Conservation (phyloP, 495 filamentous ascomycete genomes). For the Massariosphaeria phaeospora region DNA sequence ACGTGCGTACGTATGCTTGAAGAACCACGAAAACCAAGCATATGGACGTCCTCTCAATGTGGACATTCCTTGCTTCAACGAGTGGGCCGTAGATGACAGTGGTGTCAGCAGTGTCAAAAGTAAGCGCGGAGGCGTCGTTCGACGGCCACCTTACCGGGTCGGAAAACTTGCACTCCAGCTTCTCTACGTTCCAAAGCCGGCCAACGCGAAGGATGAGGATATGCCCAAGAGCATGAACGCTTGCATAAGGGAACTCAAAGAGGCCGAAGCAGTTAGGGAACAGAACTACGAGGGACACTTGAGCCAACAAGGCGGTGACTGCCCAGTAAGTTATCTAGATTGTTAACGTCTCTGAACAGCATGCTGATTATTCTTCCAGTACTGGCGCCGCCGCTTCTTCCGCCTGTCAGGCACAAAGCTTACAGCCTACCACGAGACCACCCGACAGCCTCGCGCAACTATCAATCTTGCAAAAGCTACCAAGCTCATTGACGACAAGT, state of each 20-base stretch:
- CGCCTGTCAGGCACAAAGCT: conserved; percentile 85
- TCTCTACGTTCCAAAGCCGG: conserved; percentile 87
- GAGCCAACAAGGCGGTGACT: conserved; percentile 95
- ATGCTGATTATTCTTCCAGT: conserved; percentile 52
- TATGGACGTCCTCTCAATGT: conserved; percentile 82
- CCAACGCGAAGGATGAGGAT: conserved; percentile 82
- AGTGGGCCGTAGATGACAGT: conserved; percentile 85
- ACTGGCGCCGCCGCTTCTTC: conserved; percentile 96
- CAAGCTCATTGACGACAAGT: conserved; percentile 88
- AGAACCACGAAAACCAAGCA: conserved; percentile 79
- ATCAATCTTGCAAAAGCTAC: conserved; percentile 94
- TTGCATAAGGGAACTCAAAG: conserved; percentile 85
- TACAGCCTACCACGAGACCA: conserved; percentile 93
- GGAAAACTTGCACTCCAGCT: conserved; percentile 91
- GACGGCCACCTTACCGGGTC: conserved; percentile 85
- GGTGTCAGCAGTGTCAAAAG: conserved; percentile 77
- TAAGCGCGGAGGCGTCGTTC: conserved; percentile 63
- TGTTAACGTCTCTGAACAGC: background rate
- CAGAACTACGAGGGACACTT: conserved; percentile 81
- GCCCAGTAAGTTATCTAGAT: conserved; percentile 67
- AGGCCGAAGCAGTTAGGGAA: conserved; percentile 68
- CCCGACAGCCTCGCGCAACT: conserved; percentile 88
- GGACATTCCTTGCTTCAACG: conserved; percentile 91
- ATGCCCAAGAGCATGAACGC: conserved; percentile 98
- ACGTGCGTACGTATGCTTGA: conserved; percentile 84